Evolutionary conservation across 306 rosid genomes (phyloP).

Genomic region (Heteromeles arbutifolia): DNA sequence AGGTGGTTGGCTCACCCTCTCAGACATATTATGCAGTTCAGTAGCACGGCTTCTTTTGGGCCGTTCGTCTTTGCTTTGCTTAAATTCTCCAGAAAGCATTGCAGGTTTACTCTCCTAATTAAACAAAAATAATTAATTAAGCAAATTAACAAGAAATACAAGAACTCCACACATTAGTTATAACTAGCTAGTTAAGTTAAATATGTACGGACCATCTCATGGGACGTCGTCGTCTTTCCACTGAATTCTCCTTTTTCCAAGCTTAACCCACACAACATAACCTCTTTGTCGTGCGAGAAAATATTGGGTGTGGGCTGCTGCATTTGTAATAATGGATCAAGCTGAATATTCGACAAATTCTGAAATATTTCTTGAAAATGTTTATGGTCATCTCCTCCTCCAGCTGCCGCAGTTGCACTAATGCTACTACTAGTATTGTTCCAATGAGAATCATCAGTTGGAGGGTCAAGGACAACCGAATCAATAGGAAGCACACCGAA

Average conservation of each 20-base stretch:
- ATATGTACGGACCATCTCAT: neutral
- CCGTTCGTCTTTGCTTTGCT: neutral
- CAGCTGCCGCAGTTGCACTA: neutral
- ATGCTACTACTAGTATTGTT: neutral
- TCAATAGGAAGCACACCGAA: neutral
- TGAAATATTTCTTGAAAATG: neutral
- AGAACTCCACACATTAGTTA: neutral
- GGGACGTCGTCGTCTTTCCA: neutral
- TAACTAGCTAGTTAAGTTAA: neutral
- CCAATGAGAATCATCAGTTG: neutral
- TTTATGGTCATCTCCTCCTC: neutral
- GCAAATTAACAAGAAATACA: neutral
- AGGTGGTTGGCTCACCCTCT: conserved; percentile 4
- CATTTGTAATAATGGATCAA: neutral
- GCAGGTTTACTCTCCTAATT: neutral
- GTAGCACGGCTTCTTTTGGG: conserved; percentile 3
- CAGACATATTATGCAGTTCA: conserved; percentile 5
- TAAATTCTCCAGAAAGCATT: neutral
- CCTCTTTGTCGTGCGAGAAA: neutral
- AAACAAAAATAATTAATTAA: neutral
- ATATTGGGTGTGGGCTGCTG: neutral
- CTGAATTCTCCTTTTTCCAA: neutral
- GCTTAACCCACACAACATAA: no score
- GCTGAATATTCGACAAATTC: neutral
- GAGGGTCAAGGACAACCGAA: neutral